A percentile compares a stretch with the other conserved stretches of the same genome.
Conservation (phyloP, 805 yeast genomes). For the Lachancea waltii region DNA sequence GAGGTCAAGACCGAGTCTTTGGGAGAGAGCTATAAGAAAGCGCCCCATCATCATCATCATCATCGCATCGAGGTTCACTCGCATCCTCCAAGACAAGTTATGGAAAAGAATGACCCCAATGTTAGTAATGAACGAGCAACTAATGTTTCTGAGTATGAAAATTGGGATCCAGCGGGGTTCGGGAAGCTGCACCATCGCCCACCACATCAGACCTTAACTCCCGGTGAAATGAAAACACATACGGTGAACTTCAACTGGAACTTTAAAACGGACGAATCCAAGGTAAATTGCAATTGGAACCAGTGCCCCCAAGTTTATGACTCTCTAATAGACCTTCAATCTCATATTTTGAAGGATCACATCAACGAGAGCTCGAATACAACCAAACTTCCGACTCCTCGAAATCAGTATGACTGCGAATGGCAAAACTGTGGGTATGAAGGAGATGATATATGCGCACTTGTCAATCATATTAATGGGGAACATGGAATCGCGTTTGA, state of each 20-base stretch:
- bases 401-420: constrained; percentile 42
- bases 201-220: background rate
- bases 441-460: constrained; percentile 44
- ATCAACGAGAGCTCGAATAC: constrained; percentile 24
- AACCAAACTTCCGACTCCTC: constrained; percentile 9
- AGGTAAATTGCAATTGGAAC: constrained; percentile 60
- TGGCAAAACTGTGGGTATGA: constrained; percentile 68
- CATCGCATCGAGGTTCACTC: constrained; percentile 12
- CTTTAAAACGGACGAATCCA: constrained; percentile 21
- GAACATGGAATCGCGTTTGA: constrained; percentile 38
- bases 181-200: constrained; percentile 9
- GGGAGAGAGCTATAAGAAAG: constrained; percentile 8
- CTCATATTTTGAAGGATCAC: constrained; percentile 49
- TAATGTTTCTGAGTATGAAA: background rate
- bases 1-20: background rate
- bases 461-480: constrained; percentile 54
- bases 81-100: constrained; percentile 3
- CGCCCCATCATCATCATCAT: constrained; percentile 38
- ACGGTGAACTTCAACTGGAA: constrained; percentile 41
- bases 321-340: constrained; percentile 38
- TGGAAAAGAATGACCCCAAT: background rate
- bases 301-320: constrained; percentile 44
- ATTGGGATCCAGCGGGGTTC: background rate
- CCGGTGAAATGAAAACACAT: constrained; percentile 7
- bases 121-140: constrained; percentile 6